phyloP scores from a whole-genome alignment of 1,284 basidiomycete genomes.

The Moesziomyces globuligerus region DNA sequence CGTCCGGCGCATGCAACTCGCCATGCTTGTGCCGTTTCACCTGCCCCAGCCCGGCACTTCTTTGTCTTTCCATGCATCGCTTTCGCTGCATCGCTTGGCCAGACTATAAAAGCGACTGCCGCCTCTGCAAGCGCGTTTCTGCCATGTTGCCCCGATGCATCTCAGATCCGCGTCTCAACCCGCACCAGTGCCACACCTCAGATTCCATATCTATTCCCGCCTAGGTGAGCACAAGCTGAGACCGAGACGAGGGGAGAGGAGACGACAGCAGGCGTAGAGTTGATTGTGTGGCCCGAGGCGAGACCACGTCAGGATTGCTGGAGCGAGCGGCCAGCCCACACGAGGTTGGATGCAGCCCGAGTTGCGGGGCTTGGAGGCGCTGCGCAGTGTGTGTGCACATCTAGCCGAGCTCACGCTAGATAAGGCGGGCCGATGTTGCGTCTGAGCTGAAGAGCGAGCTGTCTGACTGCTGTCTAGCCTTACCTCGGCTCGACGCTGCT shows the following conservation, averaged over 20 bases:
- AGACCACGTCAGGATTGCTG: constrained; percentile 9
- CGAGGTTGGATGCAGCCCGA: background rate
- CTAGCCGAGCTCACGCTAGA: constrained; percentile 35
- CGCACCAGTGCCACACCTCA: background rate
- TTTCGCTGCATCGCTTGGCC: background rate
- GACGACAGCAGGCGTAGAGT: background rate
- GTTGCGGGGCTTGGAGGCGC: background rate
- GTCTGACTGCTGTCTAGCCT: background rate
- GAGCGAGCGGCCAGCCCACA: constrained; percentile 20
- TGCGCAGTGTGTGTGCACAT: constrained; percentile 5
- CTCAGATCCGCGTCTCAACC: constrained; percentile 6
- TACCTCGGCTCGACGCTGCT: background rate
- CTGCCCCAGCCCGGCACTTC: no score
- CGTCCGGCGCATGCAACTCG: background rate
- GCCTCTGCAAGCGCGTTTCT: background rate
- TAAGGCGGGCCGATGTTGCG: no score
- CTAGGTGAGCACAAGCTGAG: background rate
- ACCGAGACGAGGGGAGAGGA: background rate
- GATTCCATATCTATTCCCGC: background rate
- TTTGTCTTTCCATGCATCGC: background rate
- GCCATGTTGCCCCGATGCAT: background rate
- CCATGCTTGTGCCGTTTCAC: background rate
- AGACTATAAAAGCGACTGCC: constrained; percentile 8
- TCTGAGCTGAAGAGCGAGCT: no score
- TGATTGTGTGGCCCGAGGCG: background rate